Evolutionary conservation across 352 stramenopile species (phyloP).

Genomic region (Pythium vanterpoolii): DNA sequence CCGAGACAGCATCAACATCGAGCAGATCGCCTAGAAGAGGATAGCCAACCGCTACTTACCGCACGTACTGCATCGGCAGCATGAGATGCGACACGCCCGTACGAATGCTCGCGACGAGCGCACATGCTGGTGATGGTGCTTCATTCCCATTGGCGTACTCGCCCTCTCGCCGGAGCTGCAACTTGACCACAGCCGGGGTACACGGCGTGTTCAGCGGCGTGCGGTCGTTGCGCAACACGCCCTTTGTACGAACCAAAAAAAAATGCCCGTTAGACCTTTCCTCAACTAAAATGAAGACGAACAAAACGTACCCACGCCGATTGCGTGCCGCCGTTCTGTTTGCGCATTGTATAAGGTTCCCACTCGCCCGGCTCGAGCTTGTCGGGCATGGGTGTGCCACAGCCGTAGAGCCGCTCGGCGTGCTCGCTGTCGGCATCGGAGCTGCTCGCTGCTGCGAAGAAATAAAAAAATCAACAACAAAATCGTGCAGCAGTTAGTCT

Average conservation of each 20-base stretch:
- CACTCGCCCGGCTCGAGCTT: slow-evolving; percentile 43
- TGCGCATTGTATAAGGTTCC: slow-evolving; percentile 50
- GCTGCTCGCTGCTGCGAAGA: slow-evolving; percentile 14
- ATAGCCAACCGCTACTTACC: neutral
- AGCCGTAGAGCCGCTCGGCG: slow-evolving; percentile 18
- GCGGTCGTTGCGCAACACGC: slow-evolving; percentile 62
- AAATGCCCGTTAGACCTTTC: neutral
- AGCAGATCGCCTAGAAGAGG: neutral
- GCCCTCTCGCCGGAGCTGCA: slow-evolving; percentile 65
- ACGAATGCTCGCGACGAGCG: slow-evolving; percentile 32
- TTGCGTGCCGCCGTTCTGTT: slow-evolving; percentile 46
- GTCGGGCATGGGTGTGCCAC: slow-evolving; percentile 27
- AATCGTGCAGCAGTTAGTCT: neutral
- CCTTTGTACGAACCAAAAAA: slow-evolving; percentile 19
- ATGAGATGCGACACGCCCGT: slow-evolving; percentile 30
- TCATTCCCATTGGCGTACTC: slow-evolving; percentile 36
- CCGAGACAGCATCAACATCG: neutral
- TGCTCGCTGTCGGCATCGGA: slow-evolving; percentile 23
- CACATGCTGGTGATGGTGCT: neutral
- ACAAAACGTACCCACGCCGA: slow-evolving; percentile 32
- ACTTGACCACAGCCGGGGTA: slow-evolving; percentile 81
- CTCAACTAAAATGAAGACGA: neutral
- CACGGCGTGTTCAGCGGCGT: slow-evolving; percentile 83
- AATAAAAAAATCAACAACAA: neutral
- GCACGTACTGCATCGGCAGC: slow-evolving; percentile 45